Evolutionary conservation across 495 filamentous ascomycete species (phyloP).

Genomic region (Parathielavia appendiculata): DNA sequence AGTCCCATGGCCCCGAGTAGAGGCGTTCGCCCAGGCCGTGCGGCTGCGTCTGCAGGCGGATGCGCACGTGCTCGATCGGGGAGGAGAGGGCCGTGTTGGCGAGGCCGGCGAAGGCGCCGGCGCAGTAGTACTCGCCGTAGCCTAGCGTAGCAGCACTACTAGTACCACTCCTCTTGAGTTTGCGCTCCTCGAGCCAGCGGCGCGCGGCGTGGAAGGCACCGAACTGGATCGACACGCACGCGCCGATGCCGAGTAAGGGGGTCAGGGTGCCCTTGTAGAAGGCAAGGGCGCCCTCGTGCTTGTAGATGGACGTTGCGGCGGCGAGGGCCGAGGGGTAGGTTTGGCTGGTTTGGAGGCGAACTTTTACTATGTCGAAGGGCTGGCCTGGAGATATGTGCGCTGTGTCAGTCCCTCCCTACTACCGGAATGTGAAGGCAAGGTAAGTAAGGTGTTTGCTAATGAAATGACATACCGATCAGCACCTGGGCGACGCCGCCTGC

Average conservation of each 20-base stretch:
- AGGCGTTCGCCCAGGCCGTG: slow-evolving; percentile 66
- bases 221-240: slow-evolving; percentile 96
- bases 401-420: too few species aligned
- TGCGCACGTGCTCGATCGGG: slow-evolving; percentile 96
- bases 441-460: too few species aligned
- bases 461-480: slow-evolving; percentile 62
- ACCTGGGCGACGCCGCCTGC: slow-evolving; percentile 92
- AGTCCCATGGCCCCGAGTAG: slow-evolving; percentile 83
- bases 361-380: slow-evolving; percentile 98
- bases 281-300: slow-evolving; percentile 78
- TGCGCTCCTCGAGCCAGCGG: slow-evolving; percentile 71
- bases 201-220: slow-evolving; percentile 93
- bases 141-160: slow-evolving; percentile 43
- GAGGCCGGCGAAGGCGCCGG: slow-evolving; percentile 87
- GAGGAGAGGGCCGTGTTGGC: slow-evolving; percentile 84
- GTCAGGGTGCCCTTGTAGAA: slow-evolving; percentile 99
- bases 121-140: slow-evolving; percentile 82
- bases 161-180: slow-evolving; percentile 46
- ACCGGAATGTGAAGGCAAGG: too few species aligned
- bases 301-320: slow-evolving; percentile 76
- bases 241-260: slow-evolving; percentile 92
- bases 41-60: slow-evolving; percentile 95
- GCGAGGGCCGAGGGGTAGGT: slow-evolving; percentile 75
- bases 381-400: slow-evolving; percentile 57
- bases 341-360: slow-evolving; percentile 83